Evolutionary conservation across 495 filamentous ascomycete genomes (phyloP), one percentile per base, ranked within the genome.

Genomic region (Penicillium argentinense): DNA sequence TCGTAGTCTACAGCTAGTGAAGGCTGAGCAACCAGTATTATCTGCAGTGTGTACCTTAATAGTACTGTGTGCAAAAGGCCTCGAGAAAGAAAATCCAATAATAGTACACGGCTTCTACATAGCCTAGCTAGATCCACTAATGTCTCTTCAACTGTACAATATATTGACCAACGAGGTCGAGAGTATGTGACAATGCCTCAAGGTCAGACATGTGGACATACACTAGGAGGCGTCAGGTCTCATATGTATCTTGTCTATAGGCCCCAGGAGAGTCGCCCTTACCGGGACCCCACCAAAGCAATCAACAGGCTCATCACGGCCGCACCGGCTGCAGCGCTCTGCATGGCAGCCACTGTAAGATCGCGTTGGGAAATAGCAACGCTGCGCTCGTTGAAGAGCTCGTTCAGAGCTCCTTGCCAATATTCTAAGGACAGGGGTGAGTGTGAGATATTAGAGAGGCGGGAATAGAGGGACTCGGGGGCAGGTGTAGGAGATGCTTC

Each of bases 251-350:
- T n/a, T n/a, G n/a, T n/a, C n/a, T n/a, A n/a, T n/a, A n/a, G n/a
- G n/a, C n/a, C n/a, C n/a, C n/a, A n/a, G n/a, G n/a, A n/a, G n/a
- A n/a, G n/a, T n/a, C n/a, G n/a, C 23, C 17, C 51, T 71, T 62
- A 81, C 45, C 60, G 58, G 33, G 71, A 67, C 49, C 78, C 75
- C 39, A 87, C 48, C 14, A 91, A 33, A 13, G 83, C 61, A 39
- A 84, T 66, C n/a, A 90, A 37, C 25, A 83, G 57, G 24, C 76
- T 78, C 44, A 79, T 78, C 1, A 88, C 55, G 2, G 80, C 74
- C 5, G 85, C 86, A 16, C 91, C 90, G 9, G 81, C 77, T n/a
- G 80, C 86, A 28, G 81, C 83, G 52, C 87, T 80, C 62, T 91
- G 81, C 21, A 92, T 61, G 9, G 82, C 83, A 45, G 86, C 68